These are phyloP conservation scores for Lichenothelia convexa DNA, from an alignment of 495 filamentous ascomycete genomes.

Conservation along the genomic window DNA sequence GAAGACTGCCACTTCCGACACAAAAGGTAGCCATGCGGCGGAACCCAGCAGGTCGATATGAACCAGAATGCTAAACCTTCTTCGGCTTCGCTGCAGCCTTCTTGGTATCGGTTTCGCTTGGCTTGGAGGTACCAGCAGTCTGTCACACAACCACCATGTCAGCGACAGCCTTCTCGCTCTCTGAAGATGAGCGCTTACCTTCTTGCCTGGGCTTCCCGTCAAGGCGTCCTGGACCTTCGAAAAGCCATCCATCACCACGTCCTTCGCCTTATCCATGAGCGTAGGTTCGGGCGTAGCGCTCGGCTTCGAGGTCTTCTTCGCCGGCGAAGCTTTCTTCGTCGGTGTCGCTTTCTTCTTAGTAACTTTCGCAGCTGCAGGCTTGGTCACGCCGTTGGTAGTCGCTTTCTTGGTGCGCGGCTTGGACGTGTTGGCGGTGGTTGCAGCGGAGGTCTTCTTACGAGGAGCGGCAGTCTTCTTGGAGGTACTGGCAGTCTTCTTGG, in stretches of 20 bases:
- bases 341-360: conserved; percentile 1
- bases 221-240: neutral
- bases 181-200: too few relatives aligned
- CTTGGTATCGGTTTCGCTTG: neutral
- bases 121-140: neutral
- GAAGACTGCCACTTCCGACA: too few relatives aligned
- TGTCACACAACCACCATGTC: neutral
- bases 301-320: conserved; percentile 9
- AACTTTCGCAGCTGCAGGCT: neutral
- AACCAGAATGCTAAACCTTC: too few relatives aligned
- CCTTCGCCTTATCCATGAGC: neutral
- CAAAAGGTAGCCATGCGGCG: too few relatives aligned
- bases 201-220: too few relatives aligned
- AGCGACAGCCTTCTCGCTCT: neutral
- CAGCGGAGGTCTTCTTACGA: conserved; percentile 6
- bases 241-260: neutral
- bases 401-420: conserved; percentile 15
- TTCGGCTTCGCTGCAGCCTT: neutral
- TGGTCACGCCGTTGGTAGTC: conserved; percentile 5
- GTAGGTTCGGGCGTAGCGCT: neutral
- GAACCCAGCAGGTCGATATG: too few relatives aligned
- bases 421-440: conserved; percentile 14
- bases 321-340: conserved; percentile 10
- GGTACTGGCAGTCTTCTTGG: conserved; percentile 5
- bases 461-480: conserved; percentile 5